Base-by-base conservation (phyloP, 2,329 filamentous ascomycete genomes). In the Colletotrichum trifolii region DNA sequence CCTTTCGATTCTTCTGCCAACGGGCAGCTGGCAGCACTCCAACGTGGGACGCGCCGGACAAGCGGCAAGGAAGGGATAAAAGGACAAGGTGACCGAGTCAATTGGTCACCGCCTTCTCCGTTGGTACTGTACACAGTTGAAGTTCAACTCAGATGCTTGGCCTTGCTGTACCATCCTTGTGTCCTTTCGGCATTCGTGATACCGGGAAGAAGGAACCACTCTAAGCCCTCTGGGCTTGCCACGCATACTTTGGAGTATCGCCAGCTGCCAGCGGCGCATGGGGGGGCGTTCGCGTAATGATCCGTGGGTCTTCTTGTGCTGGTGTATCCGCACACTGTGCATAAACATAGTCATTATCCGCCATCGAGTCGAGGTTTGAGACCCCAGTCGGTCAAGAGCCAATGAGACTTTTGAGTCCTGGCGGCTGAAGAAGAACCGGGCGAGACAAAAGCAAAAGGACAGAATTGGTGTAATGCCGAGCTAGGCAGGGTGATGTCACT, bases 251-350 rank as follows among this genome's bases (percentile, higher is more conserved):
- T 25, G 25, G 25, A 25, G 25, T 25, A 25, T 25, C 42, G 55
- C 55, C 43, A 52, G 50, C 52, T 60, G 36, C 49, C 59, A 62
- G 63, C 45, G 25, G 52, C 36, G n/a, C 34, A 45, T 53, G 63
- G 50, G 52, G 42, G 63, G 58, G 61, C 33, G 47, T 63, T 66
- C 6, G 55, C 60, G 58, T 62, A 66, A 53, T 47, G 36, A 56
- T 53, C 42, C 50, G 58, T 57, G 52, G 52, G 63, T 40, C 52
- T 47, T 61, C 62, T 52, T 46, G 52, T 62, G 52, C 46, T 61
- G 45, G 46, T 25, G 25, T 2, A 25, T 25, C 25, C 25, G 25
- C 4, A 25, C 25, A 25, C 4, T 25, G 25, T 25, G 25, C 25
- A 25, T 25, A 25, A 25, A 25, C 25, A 25, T 25, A 25, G 25